These are phyloP conservation scores for Xanthoconium separans DNA, from an alignment of 1,284 basidiomycete genomes.

Conservation along the genomic window DNA sequence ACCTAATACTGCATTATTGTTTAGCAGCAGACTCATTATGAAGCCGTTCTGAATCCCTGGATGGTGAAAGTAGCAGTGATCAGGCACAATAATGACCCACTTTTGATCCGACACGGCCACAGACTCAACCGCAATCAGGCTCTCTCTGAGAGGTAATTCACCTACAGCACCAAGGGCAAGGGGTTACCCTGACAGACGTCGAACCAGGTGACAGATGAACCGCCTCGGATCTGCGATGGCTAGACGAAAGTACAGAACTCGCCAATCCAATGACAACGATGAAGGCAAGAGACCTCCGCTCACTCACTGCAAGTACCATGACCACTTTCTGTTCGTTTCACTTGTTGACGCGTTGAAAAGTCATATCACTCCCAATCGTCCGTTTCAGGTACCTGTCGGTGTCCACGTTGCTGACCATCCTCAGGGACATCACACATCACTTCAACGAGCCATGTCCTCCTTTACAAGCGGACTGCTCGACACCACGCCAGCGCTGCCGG, in stretches of 20 bases:
- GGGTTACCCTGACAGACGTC: too few relatives aligned
- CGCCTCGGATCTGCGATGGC: constrained; percentile 12
- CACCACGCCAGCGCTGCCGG: constrained; percentile 41
- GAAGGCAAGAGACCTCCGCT: constrained; percentile 12
- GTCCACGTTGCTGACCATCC: constrained; percentile 6
- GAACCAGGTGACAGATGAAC: neutral
- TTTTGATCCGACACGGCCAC: constrained; percentile 11
- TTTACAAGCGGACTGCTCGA: constrained; percentile 48
- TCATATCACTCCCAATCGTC: constrained; percentile 47
- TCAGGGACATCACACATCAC: constrained; percentile 51
- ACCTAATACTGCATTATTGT: too few relatives aligned
- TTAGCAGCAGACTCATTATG: too few relatives aligned
- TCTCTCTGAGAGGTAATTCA: too few relatives aligned
- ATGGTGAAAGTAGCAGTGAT: neutral
- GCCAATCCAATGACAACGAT: neutral
- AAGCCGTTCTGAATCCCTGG: neutral
- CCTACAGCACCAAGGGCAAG: too few relatives aligned
- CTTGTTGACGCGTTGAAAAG: constrained; percentile 24
- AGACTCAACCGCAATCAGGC: too few relatives aligned
- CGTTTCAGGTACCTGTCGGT: constrained; percentile 11
- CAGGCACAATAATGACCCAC: neutral
- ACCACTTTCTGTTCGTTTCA: neutral
- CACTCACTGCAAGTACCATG: constrained; percentile 30
- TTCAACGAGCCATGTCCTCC: constrained; percentile 40
- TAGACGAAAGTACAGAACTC: constrained; percentile 6